phyloP scores from a whole-genome alignment of 306 rosid species.

The Castanea crenata region DNA sequence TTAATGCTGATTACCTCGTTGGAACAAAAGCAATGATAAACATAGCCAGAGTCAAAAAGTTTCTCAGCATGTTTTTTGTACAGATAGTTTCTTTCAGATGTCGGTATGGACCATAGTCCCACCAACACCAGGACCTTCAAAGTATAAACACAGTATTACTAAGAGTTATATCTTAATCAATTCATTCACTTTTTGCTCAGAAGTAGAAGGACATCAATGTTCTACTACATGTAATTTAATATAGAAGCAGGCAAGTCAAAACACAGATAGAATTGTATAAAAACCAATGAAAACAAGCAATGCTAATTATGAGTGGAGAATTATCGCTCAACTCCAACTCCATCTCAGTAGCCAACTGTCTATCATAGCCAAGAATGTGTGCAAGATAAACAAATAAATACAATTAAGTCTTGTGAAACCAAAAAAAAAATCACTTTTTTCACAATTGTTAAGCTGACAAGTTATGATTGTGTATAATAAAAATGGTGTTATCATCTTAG shows the following conservation, averaged over 20 bases:
- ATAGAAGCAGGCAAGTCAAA: too few species aligned
- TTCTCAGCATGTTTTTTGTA: slow-evolving; percentile 77
- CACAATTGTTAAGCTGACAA: too few species aligned
- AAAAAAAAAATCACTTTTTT: background rate
- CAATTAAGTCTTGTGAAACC: background rate
- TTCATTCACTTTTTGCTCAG: background rate
- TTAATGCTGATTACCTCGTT: slow-evolving; percentile 52
- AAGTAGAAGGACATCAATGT: background rate
- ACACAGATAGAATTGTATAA: background rate
- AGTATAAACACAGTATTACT: slow-evolving; percentile 18
- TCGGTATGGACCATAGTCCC: slow-evolving; percentile 94
- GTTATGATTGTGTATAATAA: too few species aligned
- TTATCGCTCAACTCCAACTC: too few species aligned
- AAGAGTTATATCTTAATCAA: slow-evolving; percentile 1
- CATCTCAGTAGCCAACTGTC: too few species aligned
- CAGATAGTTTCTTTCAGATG: slow-evolving; percentile 85
- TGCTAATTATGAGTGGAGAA: too few species aligned
- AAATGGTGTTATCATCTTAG: too few species aligned
- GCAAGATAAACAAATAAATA: background rate
- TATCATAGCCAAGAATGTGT: too few species aligned
- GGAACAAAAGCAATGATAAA: slow-evolving; percentile 90
- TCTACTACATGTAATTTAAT: background rate
- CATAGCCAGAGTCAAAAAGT: slow-evolving; percentile 66
- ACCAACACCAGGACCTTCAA: slow-evolving; percentile 83
- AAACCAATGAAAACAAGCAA: background rate